Evolutionary conservation across 148 eudicot genomes (phyloP), one percentile per base, ranked within the genome.

Genomic region (Silene uniflora): DNA sequence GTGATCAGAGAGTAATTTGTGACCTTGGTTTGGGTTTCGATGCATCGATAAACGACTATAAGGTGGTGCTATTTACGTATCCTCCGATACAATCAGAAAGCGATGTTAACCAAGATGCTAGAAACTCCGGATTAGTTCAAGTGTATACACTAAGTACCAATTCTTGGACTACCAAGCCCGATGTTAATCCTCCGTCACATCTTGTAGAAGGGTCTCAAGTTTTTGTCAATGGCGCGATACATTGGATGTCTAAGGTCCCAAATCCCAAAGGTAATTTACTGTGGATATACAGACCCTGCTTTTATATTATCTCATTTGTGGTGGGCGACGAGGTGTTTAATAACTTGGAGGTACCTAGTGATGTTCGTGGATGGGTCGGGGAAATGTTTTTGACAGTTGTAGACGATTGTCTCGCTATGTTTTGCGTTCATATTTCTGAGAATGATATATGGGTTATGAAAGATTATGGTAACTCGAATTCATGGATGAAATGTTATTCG

Each of bases 401-500:
- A 2, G 78, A 71, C 10, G 78, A 47, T 12, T 74, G 29, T 1
- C 73, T 80, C 32, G 78, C 78, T 2, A 17, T 80, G 29, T 75
- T 75, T 5, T 62, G 69, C 54, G 32, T 39, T 18, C 32, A 60
- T 47, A 0, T 3, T 46, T 6, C 18, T 3, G 21, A 52, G 14
- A 24, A 59, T 18, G 78, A 70, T 11, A 70, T 80, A 52, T 80
- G 78, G 78, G 75, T 80, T 55, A 80, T 80, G 82, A 59, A 70
- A 32, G 78, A 80, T 55, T 80, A 75, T 29, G 82, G 82, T 52
- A 61, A 32, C 8, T 16, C 71, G 0, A 6, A 39, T 32, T 80
- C 82, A 23, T 80, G 82, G 82, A 70, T 71, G 39, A 69, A 69
- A 22, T 39, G 69, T 7, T 80, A 69, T 61, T 60, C 62, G 7